Percentiles rank a stretch among this genome's conserved stretches.
These are phyloP conservation scores for Garcia nutans DNA, from an alignment of 345 rosid genomes.

Conservation along the genomic window DNA sequence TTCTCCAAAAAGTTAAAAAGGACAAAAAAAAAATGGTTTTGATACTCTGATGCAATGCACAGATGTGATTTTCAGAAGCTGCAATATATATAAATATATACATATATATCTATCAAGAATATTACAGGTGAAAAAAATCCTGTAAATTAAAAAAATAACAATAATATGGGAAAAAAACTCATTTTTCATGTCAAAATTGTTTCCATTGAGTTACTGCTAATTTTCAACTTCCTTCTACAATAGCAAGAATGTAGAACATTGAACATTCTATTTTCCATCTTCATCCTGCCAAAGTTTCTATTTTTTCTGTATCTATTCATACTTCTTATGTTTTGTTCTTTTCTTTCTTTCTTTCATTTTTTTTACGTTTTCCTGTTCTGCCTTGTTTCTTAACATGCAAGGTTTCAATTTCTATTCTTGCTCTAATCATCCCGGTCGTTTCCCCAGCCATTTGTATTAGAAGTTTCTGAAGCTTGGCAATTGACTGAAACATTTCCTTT, in stretches of 20 bases:
- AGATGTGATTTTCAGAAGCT: no score
- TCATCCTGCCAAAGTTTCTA: background rate
- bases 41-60: no score
- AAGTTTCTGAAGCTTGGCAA: conserved; percentile 6
- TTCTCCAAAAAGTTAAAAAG: no score
- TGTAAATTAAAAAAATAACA: background rate
- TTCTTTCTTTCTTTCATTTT: background rate
- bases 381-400: background rate
- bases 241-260: background rate
- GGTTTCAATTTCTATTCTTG: background rate
- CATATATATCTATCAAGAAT: background rate
- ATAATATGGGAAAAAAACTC: background rate
- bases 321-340: background rate
- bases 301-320: background rate
- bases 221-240: background rate
- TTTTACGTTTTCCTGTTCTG: background rate
- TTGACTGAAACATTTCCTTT: conserved; percentile 24
- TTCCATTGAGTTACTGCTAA: background rate
- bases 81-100: no score
- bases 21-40: no score
- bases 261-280: background rate
- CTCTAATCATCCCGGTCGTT: conserved; percentile 32
- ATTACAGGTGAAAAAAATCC: background rate
- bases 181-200: background rate
- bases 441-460: conserved; percentile 25